Evolutionary conservation across 352 stramenopile genomes (phyloP), one percentile per base, ranked within the genome.

Genomic region (Pythium sukuiense): DNA sequence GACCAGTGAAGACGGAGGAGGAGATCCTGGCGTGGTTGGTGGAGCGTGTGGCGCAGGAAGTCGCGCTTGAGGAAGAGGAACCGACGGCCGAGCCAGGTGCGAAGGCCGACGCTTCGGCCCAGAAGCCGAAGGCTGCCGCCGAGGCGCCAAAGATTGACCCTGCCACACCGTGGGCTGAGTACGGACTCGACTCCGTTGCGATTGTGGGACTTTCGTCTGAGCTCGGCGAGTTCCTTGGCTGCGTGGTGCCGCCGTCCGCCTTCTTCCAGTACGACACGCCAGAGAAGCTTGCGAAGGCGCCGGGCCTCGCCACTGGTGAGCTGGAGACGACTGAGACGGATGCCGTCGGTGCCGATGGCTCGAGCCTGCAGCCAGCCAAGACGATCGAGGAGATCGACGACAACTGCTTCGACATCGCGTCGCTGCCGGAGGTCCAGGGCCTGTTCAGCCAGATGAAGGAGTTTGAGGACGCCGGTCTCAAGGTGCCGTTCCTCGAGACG

Each of bases 11-110:
- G 67, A 87, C 81, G 0, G 70, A 76, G 12, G 80, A 84, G 33
- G 80, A 91, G 59, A 94, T 94, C 32, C 65, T 92, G 5, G 70
- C 80, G 5, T 94, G 85, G 85, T 60, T 94, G 9, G 45, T 92
- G 2, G 74, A 90, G 54, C 76, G 81, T 29, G 69, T 92, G 6
- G 79, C 81, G 18, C 77, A 87, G 45, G 85, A 92, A 52, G 65
- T 85, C 14, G 62, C 8, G 11, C 45, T 48, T 8, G 59, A 70
- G 41, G 41, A 14, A 24, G 61, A 55, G 30, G 60, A 73, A 29
- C 64, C 64, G 27, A 24, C 20, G 1, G 46, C 50, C 24, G 65
- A 70, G 32, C 48, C 63, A 4, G 5, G 41, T 3, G 14, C 30
- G 32, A 35, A 14, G 11, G 43, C 3, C 1, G 50, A 39, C 2